Conservation (phyloP, 2,329 filamentous ascomycete genomes). For the Fusarium brachygibbosum region DNA sequence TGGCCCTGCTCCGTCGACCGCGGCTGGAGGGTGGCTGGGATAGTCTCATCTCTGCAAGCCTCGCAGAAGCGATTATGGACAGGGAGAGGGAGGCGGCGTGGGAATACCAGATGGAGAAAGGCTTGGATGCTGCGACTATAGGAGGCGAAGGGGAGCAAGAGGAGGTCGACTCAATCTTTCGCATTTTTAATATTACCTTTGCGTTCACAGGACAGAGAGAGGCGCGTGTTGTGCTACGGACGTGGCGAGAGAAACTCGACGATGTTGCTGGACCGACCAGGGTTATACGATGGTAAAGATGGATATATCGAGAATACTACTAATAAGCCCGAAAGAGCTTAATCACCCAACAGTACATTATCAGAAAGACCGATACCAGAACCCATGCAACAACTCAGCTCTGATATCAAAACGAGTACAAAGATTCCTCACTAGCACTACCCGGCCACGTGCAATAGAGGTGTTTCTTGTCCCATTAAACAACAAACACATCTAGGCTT, state of each 20-base stretch:
- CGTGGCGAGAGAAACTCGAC: constrained; percentile 19
- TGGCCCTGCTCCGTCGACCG: neutral
- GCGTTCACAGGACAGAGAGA: constrained; percentile 5
- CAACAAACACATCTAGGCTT: no score
- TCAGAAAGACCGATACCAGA: no score
- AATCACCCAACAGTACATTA: no score
- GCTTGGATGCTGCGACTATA: no score
- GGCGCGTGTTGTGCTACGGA: constrained; percentile 1
- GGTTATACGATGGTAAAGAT: neutral
- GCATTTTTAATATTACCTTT: constrained; percentile 27
- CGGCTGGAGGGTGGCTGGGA: constrained; percentile 16
- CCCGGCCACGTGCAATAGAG: no score
- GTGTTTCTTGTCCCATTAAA: no score
- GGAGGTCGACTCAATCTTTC: constrained; percentile 7
- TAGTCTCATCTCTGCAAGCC: constrained; percentile 14
- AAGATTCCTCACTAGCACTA: no score
- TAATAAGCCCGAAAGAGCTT: no score
- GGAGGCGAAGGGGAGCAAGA: neutral
- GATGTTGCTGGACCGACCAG: neutral
- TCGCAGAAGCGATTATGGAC: constrained; percentile 18
- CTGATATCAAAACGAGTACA: no score
- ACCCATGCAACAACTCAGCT: no score
- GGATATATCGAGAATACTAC: no score
- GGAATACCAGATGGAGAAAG: neutral
- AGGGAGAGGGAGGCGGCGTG: constrained; percentile 10